phyloP scores from a whole-genome alignment of 768 basidiomycete species.

The Polyporus arcularius region DNA sequence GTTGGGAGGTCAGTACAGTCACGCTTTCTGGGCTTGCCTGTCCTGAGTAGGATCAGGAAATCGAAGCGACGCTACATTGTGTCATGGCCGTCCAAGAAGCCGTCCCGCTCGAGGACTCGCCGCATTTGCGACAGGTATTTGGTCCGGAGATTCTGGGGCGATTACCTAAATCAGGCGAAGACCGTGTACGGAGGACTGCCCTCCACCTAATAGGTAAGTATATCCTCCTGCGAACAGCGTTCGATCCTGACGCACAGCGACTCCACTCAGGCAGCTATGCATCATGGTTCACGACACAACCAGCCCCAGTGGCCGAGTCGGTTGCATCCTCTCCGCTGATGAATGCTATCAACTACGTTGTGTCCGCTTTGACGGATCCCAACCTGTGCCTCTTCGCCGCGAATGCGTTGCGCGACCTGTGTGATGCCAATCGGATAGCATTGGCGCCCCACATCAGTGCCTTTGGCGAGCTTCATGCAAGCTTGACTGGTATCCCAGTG shows the following conservation, averaged over 20 bases:
- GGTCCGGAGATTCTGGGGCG: conserved; percentile 68
- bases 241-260: not conserved
- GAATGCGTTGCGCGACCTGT: conserved; percentile 79
- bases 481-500: conserved; percentile 73
- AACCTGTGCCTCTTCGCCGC: conserved; percentile 72
- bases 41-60: conserved; percentile 49
- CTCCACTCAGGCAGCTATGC: conserved; percentile 61
- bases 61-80: conserved; percentile 87
- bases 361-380: conserved; percentile 67
- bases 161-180: conserved; percentile 63
- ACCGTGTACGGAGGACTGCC: conserved; percentile 71
- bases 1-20: conserved; percentile 69
- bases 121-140: conserved; percentile 65
- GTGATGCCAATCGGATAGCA: conserved; percentile 86
- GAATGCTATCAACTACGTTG: conserved; percentile 67
- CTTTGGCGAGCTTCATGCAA: conserved; percentile 82
- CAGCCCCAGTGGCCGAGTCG: conserved; percentile 27
- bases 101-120: conserved; percentile 57
- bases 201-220: conserved; percentile 71
- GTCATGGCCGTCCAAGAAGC: conserved; percentile 89
- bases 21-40: not conserved
- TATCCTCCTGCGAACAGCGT: not conserved
- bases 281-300: conserved; percentile 73
- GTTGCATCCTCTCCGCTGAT: conserved; percentile 52
- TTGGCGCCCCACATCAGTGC: conserved; percentile 82